These are phyloP conservation scores for Quambalaria eucalypti DNA, from an alignment of 1,284 basidiomycete genomes.

Conservation along the genomic window DNA sequence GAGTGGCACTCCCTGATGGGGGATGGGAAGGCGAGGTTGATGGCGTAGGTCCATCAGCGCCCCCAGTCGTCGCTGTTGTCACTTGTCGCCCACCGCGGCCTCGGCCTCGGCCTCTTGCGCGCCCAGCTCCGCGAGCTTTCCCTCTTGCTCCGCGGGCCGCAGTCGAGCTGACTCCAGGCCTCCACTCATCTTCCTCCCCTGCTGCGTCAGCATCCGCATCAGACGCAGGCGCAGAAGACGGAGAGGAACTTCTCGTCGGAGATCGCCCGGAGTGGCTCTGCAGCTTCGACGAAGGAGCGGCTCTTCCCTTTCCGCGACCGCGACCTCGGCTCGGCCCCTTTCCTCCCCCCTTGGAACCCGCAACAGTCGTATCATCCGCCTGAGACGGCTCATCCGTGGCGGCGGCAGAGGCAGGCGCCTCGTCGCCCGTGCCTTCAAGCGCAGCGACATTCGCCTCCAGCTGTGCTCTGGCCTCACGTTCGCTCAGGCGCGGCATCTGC, in stretches of 20 bases:
- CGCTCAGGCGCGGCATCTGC: neutral
- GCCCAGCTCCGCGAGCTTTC: neutral
- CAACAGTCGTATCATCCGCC: neutral
- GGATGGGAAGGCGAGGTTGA: neutral
- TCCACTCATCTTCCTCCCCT: too few species aligned
- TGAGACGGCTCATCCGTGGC: neutral
- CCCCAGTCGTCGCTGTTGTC: neutral
- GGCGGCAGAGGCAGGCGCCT: neutral
- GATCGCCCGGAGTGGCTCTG: neutral
- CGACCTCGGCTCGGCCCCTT: neutral
- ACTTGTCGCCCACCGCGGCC: neutral
- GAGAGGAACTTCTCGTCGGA: neutral
- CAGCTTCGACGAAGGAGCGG: neutral
- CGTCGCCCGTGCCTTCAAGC: slow-evolving; percentile 9
- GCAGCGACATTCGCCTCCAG: slow-evolving; percentile 23
- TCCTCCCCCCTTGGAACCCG: neutral
- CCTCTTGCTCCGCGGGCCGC: neutral
- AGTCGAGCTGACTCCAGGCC: too few species aligned
- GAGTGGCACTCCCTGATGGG: neutral
- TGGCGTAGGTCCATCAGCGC: neutral
- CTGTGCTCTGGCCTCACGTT: slow-evolving; percentile 6
- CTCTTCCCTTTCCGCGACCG: neutral
- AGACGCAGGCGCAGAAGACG: too few species aligned
- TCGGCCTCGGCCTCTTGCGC: neutral
- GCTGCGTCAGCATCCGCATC: too few species aligned